A percentile compares a stretch with the other conserved stretches of the same genome.
Evolutionary conservation across 495 filamentous ascomycete species (phyloP).

Genomic region (Tuber magnatum): DNA sequence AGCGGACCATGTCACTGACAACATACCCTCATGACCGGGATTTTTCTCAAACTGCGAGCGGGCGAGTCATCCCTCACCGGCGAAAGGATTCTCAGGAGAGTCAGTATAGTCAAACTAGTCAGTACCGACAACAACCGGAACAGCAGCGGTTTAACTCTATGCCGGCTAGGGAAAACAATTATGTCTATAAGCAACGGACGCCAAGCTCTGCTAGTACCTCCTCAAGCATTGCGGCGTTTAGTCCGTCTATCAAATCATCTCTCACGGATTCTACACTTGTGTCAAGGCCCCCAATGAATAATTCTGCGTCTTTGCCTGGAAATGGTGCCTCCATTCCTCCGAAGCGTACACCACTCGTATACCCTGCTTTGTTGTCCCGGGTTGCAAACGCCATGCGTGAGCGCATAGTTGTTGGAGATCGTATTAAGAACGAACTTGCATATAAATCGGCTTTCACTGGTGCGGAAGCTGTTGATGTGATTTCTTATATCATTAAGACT

Average conservation of each 20-base stretch:
- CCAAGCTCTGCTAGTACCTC: constrained; percentile 40
- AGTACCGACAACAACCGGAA: constrained; percentile 34
- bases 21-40: constrained; percentile 74
- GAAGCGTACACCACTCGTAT: constrained; percentile 64
- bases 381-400: constrained; percentile 88
- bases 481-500: constrained; percentile 90
- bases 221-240: constrained; percentile 34
- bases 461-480: constrained; percentile 87
- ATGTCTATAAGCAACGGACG: constrained; percentile 36
- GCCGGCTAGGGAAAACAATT: constrained; percentile 35
- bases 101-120: constrained; percentile 51
- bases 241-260: constrained; percentile 32
- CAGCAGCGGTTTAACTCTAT: constrained; percentile 39
- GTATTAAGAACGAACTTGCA: constrained; percentile 91
- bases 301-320: constrained; percentile 27
- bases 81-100: constrained; percentile 42
- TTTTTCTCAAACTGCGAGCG: constrained; percentile 79
- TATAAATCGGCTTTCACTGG: constrained; percentile 97
- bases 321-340: constrained; percentile 30
- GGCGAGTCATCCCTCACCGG: constrained; percentile 69
- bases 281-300: constrained; percentile 31
- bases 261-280: constrained; percentile 24
- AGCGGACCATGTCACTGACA: constrained; percentile 92
- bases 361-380: constrained; percentile 81
- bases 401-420: constrained; percentile 70